Base-by-base conservation (phyloP, 1,284 basidiomycete genomes). In the Bjerkandera adusta region DNA sequence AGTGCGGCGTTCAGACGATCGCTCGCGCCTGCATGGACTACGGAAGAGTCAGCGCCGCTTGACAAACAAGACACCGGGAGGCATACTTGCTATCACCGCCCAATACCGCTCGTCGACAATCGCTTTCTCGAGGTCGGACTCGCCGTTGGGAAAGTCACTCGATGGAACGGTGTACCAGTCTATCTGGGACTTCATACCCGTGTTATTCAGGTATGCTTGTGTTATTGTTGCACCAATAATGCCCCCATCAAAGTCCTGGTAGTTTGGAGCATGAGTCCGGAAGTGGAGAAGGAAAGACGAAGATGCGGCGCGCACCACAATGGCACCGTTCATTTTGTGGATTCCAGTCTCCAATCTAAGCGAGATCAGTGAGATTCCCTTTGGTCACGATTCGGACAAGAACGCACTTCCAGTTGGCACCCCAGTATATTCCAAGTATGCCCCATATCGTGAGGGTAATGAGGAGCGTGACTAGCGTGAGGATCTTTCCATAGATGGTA, bases 401-500 rank as follows among this genome's bases (percentile, higher is more conserved):
- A 8, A n/a, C 39, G 39, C 13, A 41, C 39, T 26, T 33, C 33
- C 39, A 37, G 2, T 27, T 53, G 7, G 61, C 60, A 25, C 70
- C 68, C 71, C 68, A 69, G 52, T 73, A 68, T 43, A 75, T 65
- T 10, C 64, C 49, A 33, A 73, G 38, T 33, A 66, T 65, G 0
- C 49, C 57, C 35, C 62, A 54, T 35, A 67, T 61, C 13, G 66
- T 57, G 34, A 63, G 58, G 21, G 57, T 33, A 24, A 73, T 42
- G 21, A 63, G 18, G 3, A 54, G 40, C 4, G 59, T 47, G 16
- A 55, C 53, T 13, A 42, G 11, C 6, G 60, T 8, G 41, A 70
- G 55, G 4, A 65, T 58, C 47, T 58, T 62, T 43, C 68, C 45
- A 60, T 69, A 72, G 21, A 38, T 20, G 20, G 40, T 55, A 16